Evolutionary conservation across 2,329 filamentous ascomycete genomes (phyloP).

Genomic region (Didymella sp.): DNA sequence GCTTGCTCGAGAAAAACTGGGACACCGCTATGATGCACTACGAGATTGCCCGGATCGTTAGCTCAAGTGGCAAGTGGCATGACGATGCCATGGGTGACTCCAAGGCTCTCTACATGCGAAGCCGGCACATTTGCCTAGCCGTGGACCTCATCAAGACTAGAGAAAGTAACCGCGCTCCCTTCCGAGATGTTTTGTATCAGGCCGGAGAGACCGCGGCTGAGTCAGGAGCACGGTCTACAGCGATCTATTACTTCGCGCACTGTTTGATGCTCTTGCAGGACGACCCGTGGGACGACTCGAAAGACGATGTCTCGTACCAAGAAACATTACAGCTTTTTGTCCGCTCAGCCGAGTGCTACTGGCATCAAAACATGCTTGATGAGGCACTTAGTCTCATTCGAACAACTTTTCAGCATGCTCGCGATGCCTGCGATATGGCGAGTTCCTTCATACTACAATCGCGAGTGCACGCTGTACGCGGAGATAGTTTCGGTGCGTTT

Average conservation of each 20-base stretch:
- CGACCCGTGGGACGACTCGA: conserved; percentile 74
- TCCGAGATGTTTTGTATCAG: conserved; percentile 77
- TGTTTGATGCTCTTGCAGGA: conserved; percentile 81
- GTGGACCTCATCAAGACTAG: conserved; percentile 74
- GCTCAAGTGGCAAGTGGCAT: conserved; percentile 67
- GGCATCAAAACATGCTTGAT: conserved; percentile 75
- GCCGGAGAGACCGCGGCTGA: conserved; percentile 81
- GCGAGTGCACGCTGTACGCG: conserved; percentile 76
- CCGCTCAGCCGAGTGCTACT: conserved; percentile 80
- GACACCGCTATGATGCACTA: conserved; percentile 75
- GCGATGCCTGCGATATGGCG: conserved; percentile 77
- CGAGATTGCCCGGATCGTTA: conserved; percentile 80
- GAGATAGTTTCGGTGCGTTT: conserved; percentile 74
- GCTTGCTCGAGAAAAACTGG: conserved; percentile 66
- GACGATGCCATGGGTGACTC: conserved; percentile 62
- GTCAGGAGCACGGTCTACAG: conserved; percentile 81
- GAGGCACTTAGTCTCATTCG: conserved; percentile 73
- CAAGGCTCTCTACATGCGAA: conserved; percentile 70
- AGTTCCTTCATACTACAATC: conserved; percentile 84
- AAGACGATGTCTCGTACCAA: conserved; percentile 78
- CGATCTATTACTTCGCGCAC: conserved; percentile 79
- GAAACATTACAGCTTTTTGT: conserved; percentile 78
- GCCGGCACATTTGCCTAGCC: conserved; percentile 81
- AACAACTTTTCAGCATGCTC: conserved; percentile 73
- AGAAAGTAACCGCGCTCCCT: conserved; percentile 67